phyloP scores from a whole-genome alignment of 768 basidiomycete species.

The Galerina marginata region DNA sequence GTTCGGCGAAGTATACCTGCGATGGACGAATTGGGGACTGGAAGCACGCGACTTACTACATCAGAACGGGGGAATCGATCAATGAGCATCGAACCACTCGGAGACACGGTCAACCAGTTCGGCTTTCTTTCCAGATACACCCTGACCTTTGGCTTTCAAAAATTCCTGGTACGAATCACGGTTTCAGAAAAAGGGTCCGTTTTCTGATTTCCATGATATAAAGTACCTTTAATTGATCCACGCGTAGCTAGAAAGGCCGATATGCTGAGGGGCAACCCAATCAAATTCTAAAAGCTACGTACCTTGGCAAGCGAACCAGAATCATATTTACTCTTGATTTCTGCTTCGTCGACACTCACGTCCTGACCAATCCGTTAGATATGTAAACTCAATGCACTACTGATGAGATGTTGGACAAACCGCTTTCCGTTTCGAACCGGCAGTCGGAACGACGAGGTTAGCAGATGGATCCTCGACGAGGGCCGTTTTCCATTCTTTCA shows the following conservation, averaged over 20 bases:
- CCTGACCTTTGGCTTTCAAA: slow-evolving; percentile 65
- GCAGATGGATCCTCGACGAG: slow-evolving; percentile 70
- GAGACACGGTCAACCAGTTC: slow-evolving; percentile 71
- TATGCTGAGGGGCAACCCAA: slow-evolving; percentile 15
- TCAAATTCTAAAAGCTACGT: slow-evolving; percentile 22
- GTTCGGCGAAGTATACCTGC: background rate
- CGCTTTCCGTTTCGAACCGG: slow-evolving; percentile 74
- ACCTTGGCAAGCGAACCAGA: slow-evolving; percentile 71
- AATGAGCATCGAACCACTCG: slow-evolving; percentile 61
- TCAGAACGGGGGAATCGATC: background rate
- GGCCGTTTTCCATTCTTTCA: slow-evolving; percentile 74
- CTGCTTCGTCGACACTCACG: slow-evolving; percentile 68
- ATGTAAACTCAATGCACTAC: background rate
- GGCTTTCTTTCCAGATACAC: slow-evolving; percentile 72
- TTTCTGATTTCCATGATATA: slow-evolving; percentile 7
- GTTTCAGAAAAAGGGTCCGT: slow-evolving; percentile 13
- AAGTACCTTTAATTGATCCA: slow-evolving; percentile 79
- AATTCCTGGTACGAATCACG: slow-evolving; percentile 57
- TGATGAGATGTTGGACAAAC: slow-evolving; percentile 43
- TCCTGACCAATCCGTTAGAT: slow-evolving; percentile 48
- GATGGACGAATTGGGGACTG: background rate
- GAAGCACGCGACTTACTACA: background rate
- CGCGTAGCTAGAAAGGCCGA: slow-evolving; percentile 57
- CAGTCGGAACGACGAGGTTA: slow-evolving; percentile 48
- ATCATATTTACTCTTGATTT: slow-evolving; percentile 71